Percentiles rank a stretch among this genome's conserved stretches.
Evolutionary conservation across 1,139 yeast genomes (phyloP).

Genomic region (Pichia terricola): DNA sequence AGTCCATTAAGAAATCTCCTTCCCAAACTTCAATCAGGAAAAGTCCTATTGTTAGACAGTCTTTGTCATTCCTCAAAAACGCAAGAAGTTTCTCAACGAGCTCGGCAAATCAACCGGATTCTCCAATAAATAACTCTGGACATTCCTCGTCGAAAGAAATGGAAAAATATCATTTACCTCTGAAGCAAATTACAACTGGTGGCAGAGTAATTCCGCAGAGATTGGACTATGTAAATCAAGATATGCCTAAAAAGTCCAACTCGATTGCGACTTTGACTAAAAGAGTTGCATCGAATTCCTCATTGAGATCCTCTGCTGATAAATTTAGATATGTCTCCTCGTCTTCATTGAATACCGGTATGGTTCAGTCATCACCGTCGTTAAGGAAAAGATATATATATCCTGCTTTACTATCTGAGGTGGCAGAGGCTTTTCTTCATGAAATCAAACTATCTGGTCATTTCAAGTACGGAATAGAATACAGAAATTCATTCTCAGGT

Average conservation of each 20-base stretch:
- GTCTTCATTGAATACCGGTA: conserved; percentile 24
- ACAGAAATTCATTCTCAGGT: conserved; percentile 92
- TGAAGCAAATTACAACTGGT: conserved; percentile 24
- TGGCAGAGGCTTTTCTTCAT: conserved; percentile 71
- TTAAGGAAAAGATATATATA: conserved; percentile 59
- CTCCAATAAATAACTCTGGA: conserved; percentile 4
- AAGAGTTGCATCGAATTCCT: conserved; percentile 22
- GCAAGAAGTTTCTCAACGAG: conserved; percentile 18
- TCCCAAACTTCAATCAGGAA: conserved; percentile 7
- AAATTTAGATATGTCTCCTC: conserved; percentile 18
- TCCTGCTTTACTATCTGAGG: conserved; percentile 82
- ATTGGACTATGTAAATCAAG: conserved; percentile 23
- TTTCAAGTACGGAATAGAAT: conserved; percentile 88
- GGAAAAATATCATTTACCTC: conserved; percentile 23
- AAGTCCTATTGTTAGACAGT: conserved; percentile 22
- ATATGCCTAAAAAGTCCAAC: conserved; percentile 22
- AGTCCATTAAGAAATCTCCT: background rate
- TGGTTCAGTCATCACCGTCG: conserved; percentile 36
- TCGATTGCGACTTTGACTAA: conserved; percentile 25
- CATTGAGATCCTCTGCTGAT: conserved; percentile 21
- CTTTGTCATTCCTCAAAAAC: conserved; percentile 19
- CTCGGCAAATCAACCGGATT: conserved; percentile 6
- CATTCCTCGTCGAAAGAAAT: conserved; percentile 14
- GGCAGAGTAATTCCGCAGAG: conserved; percentile 37
- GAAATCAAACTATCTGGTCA: conserved; percentile 65